Evolutionary conservation across 805 yeast species (phyloP), one percentile per base, ranked within the genome.

Genomic region (Cyberlindnera xishuangbannaensis): DNA sequence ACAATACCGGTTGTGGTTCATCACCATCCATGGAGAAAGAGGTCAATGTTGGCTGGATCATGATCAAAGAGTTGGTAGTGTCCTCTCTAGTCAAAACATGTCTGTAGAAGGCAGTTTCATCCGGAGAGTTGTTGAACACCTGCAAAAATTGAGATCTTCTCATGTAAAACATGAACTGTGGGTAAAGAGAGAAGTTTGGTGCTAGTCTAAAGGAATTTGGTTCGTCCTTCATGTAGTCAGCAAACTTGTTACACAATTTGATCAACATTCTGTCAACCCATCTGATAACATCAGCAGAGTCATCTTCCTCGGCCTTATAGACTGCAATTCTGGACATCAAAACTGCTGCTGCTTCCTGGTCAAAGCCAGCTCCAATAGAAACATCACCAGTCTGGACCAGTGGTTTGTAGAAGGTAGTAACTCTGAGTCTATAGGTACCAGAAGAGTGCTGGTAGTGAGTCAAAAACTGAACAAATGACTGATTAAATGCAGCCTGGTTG

Each of bases 381-480:
- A 81, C 73, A 36, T 69, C 71, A 25, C 80, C 80, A 18, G 81
- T 71, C 26, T 65, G 63, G n/a, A 78, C 76, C 27, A 73, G 68
- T 35, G 75, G 70, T 30, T 76, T 67, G 12, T 69, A 67, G 18
- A 92, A 69, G 1, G 97, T 92, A 15, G 98, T 90, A 22, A 92
- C 97, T 49, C 97, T 76, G 39, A 85, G 66, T 52, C 97, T 74
- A 54, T 75, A 82, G 10, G 90, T 73, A 37, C 98, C 98, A 18
- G 88, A 79, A n/a, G 96, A 73, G 62, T 92, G 97, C 65, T 92
- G 95, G 62, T 92, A 92, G 50, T 79, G 81, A 15, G 97, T 92
- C 45, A 86, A 73, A 62, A 81, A 90, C 63, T 92, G 99, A 34
- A 84, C 74, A 49, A 65, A 71, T 15, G 72, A 67, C 34, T 60